Conservation (phyloP, 2,329 filamentous ascomycete species). For the Colletotrichum siamense region DNA sequence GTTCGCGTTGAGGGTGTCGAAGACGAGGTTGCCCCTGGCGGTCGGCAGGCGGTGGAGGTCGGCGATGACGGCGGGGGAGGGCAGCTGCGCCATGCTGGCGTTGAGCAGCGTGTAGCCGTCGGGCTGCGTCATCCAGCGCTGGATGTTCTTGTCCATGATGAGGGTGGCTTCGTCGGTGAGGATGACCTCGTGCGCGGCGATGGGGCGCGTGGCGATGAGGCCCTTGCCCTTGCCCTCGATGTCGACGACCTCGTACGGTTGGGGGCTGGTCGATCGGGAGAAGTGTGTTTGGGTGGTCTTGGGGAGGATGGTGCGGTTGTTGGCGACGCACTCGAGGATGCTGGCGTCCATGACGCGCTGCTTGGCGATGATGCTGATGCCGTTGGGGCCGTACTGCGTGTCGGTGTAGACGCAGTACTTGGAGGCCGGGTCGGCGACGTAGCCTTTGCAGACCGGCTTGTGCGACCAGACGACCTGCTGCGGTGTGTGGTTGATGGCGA, state of each 20-base stretch:
- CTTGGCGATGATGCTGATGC: conserved; percentile 39
- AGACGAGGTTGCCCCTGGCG: conserved; percentile 30
- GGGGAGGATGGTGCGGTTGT: not conserved
- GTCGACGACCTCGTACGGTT: conserved; percentile 32
- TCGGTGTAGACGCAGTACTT: conserved; percentile 34
- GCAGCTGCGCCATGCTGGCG: conserved; percentile 31
- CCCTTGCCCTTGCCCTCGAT: conserved; percentile 38
- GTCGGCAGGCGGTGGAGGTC: conserved; percentile 22
- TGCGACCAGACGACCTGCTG: conserved; percentile 27
- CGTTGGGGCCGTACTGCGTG: conserved; percentile 28
- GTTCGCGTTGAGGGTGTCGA: conserved; percentile 41
- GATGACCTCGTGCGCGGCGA: conserved; percentile 36
- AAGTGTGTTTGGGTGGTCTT: conserved; percentile 2
- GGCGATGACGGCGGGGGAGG: conserved; percentile 30
- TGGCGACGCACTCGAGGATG: conserved; percentile 31
- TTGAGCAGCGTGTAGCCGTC: conserved; percentile 35
- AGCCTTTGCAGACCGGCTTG: conserved; percentile 25
- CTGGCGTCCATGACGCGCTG: conserved; percentile 36
- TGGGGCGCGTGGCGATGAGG: conserved; percentile 35
- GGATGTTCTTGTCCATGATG: conserved; percentile 36
- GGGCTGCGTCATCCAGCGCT: conserved; percentile 27
- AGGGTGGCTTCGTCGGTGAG: conserved; percentile 39
- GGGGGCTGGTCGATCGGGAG: not conserved
- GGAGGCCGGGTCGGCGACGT: not conserved
- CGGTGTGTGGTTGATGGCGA: not conserved